These are phyloP conservation scores for Acanthamoeba lenticulata DNA, from an alignment of 208 protist species.

Conservation along the genomic window DNA sequence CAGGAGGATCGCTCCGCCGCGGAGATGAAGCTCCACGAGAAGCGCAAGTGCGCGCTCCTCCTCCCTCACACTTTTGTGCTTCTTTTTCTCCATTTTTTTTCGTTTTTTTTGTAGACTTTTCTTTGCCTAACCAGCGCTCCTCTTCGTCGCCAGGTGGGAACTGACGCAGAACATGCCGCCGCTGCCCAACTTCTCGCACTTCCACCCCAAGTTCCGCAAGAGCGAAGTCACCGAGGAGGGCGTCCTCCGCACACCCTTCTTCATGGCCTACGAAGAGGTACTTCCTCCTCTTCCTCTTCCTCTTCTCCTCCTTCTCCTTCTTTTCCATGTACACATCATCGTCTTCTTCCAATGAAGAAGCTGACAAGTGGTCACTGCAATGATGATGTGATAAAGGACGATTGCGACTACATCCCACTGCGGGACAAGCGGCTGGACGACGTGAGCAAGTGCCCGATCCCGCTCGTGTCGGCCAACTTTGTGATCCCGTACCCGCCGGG, in stretches of 20 bases:
- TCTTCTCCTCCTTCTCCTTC: too few relatives aligned
- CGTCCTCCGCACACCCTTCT: constrained; percentile 61
- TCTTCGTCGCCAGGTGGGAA: neutral
- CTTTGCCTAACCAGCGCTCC: neutral
- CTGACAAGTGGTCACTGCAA: neutral
- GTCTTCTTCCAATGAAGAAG: neutral
- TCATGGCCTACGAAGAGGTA: constrained; percentile 66
- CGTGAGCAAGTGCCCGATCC: neutral
- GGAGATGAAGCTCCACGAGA: constrained; percentile 51
- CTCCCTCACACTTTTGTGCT: neutral
- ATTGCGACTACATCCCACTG: constrained; percentile 31
- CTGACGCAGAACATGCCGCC: constrained; percentile 65
- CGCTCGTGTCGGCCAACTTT: constrained; percentile 65
- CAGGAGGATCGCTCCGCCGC: neutral
- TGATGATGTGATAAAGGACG: neutral
- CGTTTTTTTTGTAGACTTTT: neutral
- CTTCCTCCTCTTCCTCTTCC: neutral
- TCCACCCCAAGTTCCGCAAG: constrained; percentile 64
- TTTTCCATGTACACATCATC: too few relatives aligned
- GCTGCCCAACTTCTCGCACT: constrained; percentile 70
- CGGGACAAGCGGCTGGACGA: constrained; percentile 21
- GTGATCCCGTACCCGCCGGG: constrained; percentile 74
- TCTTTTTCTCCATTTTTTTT: neutral
- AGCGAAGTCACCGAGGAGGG: constrained; percentile 41
- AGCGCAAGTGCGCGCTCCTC: neutral